Evolutionary conservation across 1,284 basidiomycete genomes (phyloP), one percentile per base, ranked within the genome.

Genomic region (Marasmius fiardii): DNA sequence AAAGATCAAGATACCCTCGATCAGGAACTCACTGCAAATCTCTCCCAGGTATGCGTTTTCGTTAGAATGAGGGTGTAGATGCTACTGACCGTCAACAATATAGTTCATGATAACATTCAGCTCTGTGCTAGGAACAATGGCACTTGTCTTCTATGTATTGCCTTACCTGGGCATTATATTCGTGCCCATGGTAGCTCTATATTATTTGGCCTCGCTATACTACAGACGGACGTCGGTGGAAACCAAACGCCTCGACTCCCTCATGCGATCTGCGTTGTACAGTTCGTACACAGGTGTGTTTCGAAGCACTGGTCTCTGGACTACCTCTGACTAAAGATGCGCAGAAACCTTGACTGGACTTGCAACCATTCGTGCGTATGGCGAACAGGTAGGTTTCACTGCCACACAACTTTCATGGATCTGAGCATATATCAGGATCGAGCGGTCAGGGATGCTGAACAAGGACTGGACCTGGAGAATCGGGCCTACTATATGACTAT

Each of bases 401-500:
- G 23, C 28, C 1, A 16, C 7, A 43, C 33, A 4, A 12, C 20
- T n/a, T 48, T 10, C 6, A 11, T 50, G 5, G 11, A 47, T 21
- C 43, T 49, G 26, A 43, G 4, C 20, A 16, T 6, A n/a, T 35
- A 18, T 8, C 39, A 79, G 74, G 64, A 62, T 8, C 72, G 78
- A 8, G 81, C 86, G 60, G 67, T 85, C 52, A 63, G 62, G 24
- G 67, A 73, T 44, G 79, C 80, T 10, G 81, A 86, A 56, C 72
- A 78, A 44, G 79, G 85, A n/a, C 65, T 90, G 61, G 88, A 92
- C 65, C 70, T 82, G 62, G 83, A 92, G 65, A 90, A 91, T 66
- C 74, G 88, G 43, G 92, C 92, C 0, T 92, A 92, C 68, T 87
- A 85, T 64, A 82, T 93, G 74, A 91, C 47, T 18, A 24, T 49